Conservation (phyloP, 2,329 filamentous ascomycete species). For the Helotiales sp. region DNA sequence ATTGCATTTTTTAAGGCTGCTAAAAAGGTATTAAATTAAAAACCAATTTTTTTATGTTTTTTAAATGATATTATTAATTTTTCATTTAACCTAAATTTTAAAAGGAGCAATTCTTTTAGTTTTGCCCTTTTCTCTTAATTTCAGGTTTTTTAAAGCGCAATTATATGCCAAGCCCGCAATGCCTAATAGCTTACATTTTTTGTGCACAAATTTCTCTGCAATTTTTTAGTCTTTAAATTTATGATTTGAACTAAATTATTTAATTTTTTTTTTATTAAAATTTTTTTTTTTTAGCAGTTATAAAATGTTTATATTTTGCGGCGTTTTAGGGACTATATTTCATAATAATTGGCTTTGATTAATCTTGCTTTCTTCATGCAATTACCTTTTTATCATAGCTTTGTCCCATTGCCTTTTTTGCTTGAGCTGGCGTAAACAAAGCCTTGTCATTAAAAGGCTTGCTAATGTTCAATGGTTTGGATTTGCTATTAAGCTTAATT, state of each 20-base stretch:
- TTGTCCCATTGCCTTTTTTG: not conserved
- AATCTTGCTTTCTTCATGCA: not conserved
- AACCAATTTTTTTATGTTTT: not conserved
- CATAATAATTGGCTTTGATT: constrained; percentile 3
- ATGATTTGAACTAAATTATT: not conserved
- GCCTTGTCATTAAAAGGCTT: not conserved
- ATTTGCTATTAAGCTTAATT: not conserved
- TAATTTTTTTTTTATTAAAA: not conserved
- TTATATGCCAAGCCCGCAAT: constrained; percentile 3
- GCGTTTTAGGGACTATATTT: constrained; percentile 2
- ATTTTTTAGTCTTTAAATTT: not conserved
- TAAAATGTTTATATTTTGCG: constrained; percentile 1
- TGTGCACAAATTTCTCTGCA: not conserved
- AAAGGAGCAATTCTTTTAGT: not conserved
- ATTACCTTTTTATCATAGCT: not conserved
- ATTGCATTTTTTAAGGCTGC: not conserved
- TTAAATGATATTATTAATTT: not conserved
- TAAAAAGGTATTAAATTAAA: not conserved
- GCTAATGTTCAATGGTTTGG: not conserved
- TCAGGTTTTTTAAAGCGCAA: not conserved
- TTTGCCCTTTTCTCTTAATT: not conserved
- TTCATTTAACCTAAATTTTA: not conserved
- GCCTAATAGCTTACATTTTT: not conserved
- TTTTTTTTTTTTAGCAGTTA: not conserved
- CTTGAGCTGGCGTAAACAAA: constrained; percentile 2